A percentile compares a stretch with the other conserved stretches of the same genome.
Conservation (phyloP, 2,329 filamentous ascomycete genomes). For the Onygenales sp. region DNA sequence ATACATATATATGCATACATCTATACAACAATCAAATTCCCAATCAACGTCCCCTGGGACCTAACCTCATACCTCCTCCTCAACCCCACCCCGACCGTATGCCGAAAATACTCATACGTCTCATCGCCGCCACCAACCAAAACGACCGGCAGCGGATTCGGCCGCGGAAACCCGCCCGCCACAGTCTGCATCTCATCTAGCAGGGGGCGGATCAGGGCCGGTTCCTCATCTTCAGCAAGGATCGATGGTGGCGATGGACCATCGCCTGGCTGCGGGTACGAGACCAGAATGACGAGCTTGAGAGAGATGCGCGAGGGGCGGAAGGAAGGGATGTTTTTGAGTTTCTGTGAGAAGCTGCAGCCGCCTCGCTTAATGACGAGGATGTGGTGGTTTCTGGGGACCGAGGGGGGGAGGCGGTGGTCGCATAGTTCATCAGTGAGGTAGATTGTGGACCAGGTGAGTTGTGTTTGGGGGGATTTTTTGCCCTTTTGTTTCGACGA, state of each 20-base stretch:
- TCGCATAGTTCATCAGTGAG: conserved; percentile 60
- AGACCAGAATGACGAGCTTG: conserved; percentile 55
- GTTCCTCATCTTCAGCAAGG: conserved; percentile 26
- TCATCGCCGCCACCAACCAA: conserved; percentile 66
- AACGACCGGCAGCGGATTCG: conserved; percentile 69
- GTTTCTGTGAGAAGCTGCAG: conserved; percentile 76
- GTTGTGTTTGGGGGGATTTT: conserved; percentile 32
- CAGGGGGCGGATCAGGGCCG: conserved; percentile 52
- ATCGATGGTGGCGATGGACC: conserved; percentile 12
- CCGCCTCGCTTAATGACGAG: conserved; percentile 73
- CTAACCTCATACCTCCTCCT: conserved; percentile 70
- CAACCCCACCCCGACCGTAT: conserved; percentile 61
- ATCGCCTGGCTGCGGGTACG: conserved; percentile 29
- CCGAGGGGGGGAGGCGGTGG: conserved; percentile 42
- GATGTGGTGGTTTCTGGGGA: conserved; percentile 56
- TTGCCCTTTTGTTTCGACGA: conserved; percentile 19
- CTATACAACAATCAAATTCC: conserved; percentile 59
- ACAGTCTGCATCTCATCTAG: conserved; percentile 67
- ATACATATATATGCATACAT: neutral
- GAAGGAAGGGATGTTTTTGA: conserved; percentile 74
- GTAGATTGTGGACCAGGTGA: conserved; percentile 63
- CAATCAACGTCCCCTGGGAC: conserved; percentile 69
- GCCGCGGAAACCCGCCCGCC: conserved; percentile 57
- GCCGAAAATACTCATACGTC: conserved; percentile 54
- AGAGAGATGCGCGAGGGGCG: conserved; percentile 52